phyloP scores from a whole-genome alignment of 176 grass and related monocot species.

The Paspalum vaginatum region DNA sequence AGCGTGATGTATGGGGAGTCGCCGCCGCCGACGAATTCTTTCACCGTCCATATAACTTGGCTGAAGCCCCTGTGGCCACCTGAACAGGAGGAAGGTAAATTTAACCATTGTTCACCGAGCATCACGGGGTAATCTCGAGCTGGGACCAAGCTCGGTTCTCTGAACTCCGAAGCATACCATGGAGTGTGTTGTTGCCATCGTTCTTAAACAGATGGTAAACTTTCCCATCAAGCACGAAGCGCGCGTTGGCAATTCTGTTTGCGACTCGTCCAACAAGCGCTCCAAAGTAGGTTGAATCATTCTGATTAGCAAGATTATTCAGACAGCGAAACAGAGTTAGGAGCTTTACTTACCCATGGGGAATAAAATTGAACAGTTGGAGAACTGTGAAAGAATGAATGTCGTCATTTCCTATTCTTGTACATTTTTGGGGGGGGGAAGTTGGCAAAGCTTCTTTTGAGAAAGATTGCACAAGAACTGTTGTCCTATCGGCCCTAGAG shows the following conservation, averaged over 20 bases:
- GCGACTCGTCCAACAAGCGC: slow-evolving; percentile 87
- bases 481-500: neutral
- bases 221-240: slow-evolving; percentile 69
- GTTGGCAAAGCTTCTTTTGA: neutral
- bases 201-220: slow-evolving; percentile 59
- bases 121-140: neutral
- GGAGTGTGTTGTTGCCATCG: slow-evolving; percentile 78
- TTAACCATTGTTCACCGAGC: neutral
- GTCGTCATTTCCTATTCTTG: neutral
- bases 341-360: neutral
- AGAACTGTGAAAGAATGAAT: neutral
- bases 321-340: slow-evolving; percentile 8
- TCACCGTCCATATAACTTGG: slow-evolving; percentile 80
- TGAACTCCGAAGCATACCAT: slow-evolving; percentile 55
- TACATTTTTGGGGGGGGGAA: no score
- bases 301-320: slow-evolving; percentile 39
- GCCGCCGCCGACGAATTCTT: slow-evolving; percentile 56
- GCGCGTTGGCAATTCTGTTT: slow-evolving; percentile 67
- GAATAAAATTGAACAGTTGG: neutral
- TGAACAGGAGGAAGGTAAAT: neutral
- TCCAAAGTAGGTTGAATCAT: slow-evolving; percentile 70
- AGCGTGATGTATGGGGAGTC: slow-evolving; percentile 80
- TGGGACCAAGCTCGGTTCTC: neutral
- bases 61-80: slow-evolving; percentile 92
- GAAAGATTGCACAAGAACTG: neutral